Evolutionary conservation across 192 early-diverging fungal species (phyloP), one percentile per base, ranked within the genome.

Genomic region (Phycomyces nitens): DNA sequence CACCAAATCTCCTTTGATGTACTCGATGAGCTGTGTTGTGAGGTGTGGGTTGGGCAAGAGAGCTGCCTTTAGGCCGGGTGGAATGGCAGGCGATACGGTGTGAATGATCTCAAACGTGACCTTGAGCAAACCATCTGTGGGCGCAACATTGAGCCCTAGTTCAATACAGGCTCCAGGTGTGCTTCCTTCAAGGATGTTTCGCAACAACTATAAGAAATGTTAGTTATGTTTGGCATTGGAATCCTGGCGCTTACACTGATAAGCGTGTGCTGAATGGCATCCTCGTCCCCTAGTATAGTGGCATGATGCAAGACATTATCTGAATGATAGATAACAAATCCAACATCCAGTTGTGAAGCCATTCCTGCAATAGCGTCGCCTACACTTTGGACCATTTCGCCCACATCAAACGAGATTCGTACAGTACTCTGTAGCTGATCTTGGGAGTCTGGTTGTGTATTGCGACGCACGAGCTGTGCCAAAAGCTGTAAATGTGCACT

Each of bases 311-410:
- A 51, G 14, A 51, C 77, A 70, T 82, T 79, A 34, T 84, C 77
- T 0, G 72, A 70, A 38, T 84, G 84, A 49, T 81, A 83, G 24
- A 83, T 72, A 20, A 84, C 80, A 26, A 86, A 66, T 43, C 84
- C 78, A 23, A 86, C 79, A 11, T 77, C 75, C 21, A 82, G 67
- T 15, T 76, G 56, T 15, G 78, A 69, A 8, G 82, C 80, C n/a
- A 75, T 61, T 40, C 82, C 84, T 21, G 84, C 79, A 41, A 84
- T 62, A n/a, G 79, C 70, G 70, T 86, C 84, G 16, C 80, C 84
- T 4, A 86, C 65, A 49, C 69, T 74, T 66, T 86, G 82, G 0
- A 84, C 58, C 57, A 84, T 57, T 26, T 83, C 80, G 18, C 82
- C 84, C 38, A 84, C 78, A 60, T 86, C 84, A 69, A 86, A 86